A percentile compares a stretch with the other conserved stretches of the same genome.
Conservation (phyloP, 2,329 filamentous ascomycete species). For the Venturia aucupariae region DNA sequence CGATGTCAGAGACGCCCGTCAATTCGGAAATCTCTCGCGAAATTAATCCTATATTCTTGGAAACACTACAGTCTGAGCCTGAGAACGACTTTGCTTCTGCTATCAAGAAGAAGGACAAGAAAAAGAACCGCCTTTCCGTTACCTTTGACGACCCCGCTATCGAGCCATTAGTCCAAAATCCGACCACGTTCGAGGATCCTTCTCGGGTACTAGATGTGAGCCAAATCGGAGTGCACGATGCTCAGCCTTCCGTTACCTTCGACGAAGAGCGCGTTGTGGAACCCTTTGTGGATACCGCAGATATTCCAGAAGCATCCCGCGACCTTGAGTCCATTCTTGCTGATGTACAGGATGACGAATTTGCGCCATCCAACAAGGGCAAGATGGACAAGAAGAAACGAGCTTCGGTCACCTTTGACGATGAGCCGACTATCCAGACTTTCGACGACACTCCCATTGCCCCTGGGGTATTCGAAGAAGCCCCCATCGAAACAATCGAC, state of each 20-base stretch:
- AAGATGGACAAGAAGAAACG: slow-evolving; percentile 3
- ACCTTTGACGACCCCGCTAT: not conserved
- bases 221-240: not conserved
- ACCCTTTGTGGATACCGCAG: not conserved
- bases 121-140: slow-evolving; percentile 14
- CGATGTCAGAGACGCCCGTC: not conserved
- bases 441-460: not conserved
- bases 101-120: slow-evolving; percentile 18
- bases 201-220: not conserved
- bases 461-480: not conserved
- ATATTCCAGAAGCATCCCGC: not conserved
- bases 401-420: not conserved
- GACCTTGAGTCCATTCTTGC: not conserved
- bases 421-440: not conserved
- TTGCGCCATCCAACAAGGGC: not conserved
- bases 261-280: not conserved
- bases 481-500: not conserved
- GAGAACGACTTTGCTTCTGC: not conserved
- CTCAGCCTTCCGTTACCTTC: not conserved
- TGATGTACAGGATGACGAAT: not conserved
- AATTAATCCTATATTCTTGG: not conserved
- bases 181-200: not conserved
- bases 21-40: not conserved
- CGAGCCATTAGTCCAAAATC: not conserved
- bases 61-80: not conserved